phyloP scores from a whole-genome alignment of 2,329 filamentous ascomycete genomes.

The Magnaporthiopsis poae region DNA sequence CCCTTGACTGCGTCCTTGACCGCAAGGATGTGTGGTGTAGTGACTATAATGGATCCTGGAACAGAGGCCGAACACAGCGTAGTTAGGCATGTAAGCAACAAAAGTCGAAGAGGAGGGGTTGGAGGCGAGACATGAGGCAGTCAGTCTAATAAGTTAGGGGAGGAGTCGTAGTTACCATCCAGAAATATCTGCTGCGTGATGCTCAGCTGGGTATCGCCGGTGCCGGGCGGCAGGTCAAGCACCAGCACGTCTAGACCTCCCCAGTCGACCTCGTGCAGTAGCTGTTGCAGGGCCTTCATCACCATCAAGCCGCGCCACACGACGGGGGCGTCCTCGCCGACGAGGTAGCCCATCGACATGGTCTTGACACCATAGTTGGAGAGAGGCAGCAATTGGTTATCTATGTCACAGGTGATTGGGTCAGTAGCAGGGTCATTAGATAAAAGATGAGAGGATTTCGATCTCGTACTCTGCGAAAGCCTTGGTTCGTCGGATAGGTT shows the following conservation, averaged over 20 bases:
- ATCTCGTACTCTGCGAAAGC: constrained; percentile 55
- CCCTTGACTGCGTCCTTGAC: constrained; percentile 87
- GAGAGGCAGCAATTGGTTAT: constrained; percentile 74
- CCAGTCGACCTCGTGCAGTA: constrained; percentile 93
- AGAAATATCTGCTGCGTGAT: constrained; percentile 90
- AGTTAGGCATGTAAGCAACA: background rate
- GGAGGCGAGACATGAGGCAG: too few relatives aligned
- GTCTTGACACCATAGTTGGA: constrained; percentile 93
- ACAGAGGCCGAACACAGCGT: background rate
- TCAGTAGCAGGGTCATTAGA: background rate
- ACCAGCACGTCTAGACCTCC: constrained; percentile 78
- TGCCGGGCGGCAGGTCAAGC: constrained; percentile 84
- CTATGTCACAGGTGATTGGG: constrained; percentile 26
- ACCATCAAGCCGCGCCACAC: constrained; percentile 97
- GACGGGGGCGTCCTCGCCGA: constrained; percentile 69
- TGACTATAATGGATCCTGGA: constrained; percentile 70
- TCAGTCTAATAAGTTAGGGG: background rate
- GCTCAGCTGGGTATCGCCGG: constrained; percentile 91
- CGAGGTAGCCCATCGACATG: constrained; percentile 97
- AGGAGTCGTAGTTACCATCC: constrained; percentile 46
- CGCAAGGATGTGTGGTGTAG: constrained; percentile 86
- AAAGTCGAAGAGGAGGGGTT: background rate
- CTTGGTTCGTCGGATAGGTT: constrained; percentile 71
- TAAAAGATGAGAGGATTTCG: background rate
- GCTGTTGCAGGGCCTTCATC: constrained; percentile 90